These are phyloP conservation scores for Thalia dealbata DNA, from an alignment of 176 grass and related monocot genomes.

Conservation along the genomic window DNA sequence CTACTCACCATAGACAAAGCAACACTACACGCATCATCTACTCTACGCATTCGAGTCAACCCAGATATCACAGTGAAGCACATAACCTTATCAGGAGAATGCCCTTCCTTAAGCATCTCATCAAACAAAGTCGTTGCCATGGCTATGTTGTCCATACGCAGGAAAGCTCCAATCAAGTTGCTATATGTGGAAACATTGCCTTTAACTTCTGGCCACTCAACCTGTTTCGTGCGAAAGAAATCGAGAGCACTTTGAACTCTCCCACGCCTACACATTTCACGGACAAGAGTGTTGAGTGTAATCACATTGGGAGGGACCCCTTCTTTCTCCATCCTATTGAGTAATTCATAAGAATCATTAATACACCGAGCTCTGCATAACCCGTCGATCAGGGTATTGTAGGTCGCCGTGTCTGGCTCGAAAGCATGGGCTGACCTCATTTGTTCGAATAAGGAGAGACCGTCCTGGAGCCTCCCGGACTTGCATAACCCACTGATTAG, in stretches of 20 bases:
- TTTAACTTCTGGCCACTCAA: constrained; percentile 33
- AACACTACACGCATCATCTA: constrained; percentile 48
- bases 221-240: constrained; percentile 54
- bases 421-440: constrained; percentile 29
- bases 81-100: constrained; percentile 37
- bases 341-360: constrained; percentile 27
- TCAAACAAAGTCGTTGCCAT: constrained; percentile 56
- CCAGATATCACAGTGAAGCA: constrained; percentile 78
- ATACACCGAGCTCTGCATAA: constrained; percentile 38
- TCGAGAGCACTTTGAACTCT: constrained; percentile 39
- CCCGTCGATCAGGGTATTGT: constrained; percentile 52
- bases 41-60: constrained; percentile 40
- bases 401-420: constrained; percentile 30
- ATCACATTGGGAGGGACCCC: constrained; percentile 25
- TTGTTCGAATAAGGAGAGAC: constrained; percentile 27
- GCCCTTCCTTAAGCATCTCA: constrained; percentile 44
- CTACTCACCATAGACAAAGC: constrained; percentile 38
- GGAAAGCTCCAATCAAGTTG: constrained; percentile 59
- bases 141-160: constrained; percentile 49
- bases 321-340: constrained; percentile 41
- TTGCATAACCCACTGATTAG: constrained; percentile 53
- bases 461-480: constrained; percentile 32
- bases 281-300: constrained; percentile 46
- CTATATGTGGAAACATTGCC: constrained; percentile 43
- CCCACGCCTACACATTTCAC: constrained; percentile 40